Percentiles rank a stretch among this genome's conserved stretches.
phyloP scores from a whole-genome alignment of 441 rosid genomes.

The Syzygium syzygioides region DNA sequence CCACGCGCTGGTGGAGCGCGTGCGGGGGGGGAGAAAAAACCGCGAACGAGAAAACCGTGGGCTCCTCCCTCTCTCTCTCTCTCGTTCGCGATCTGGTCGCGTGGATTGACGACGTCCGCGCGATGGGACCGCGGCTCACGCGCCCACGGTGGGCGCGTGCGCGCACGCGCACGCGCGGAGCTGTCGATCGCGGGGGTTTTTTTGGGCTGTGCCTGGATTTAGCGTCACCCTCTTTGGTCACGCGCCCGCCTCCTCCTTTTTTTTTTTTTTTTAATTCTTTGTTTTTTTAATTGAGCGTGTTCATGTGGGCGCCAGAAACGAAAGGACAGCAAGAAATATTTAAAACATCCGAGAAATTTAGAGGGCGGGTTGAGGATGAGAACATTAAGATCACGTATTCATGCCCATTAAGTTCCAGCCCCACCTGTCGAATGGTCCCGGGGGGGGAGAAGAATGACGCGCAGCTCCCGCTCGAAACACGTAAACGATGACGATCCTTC shows the following conservation, averaged over 20 bases:
- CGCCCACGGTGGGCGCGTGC: not conserved
- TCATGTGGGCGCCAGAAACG: not conserved
- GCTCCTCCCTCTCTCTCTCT: not conserved
- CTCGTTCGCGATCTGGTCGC: not conserved
- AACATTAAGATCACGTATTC: not conserved
- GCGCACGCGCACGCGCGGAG: not conserved
- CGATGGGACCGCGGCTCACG: not conserved
- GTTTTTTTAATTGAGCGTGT: not conserved
- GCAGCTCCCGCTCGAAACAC: not conserved
- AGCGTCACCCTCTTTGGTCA: not conserved
- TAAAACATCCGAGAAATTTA: not conserved
- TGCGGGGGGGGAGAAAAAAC: not conserved
- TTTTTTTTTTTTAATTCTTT: no score
- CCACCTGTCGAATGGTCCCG: not conserved
- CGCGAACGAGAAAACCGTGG: not conserved
- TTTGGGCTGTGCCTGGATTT: not conserved
- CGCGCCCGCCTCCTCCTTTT: not conserved
- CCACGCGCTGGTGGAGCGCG: no score
- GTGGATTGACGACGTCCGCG: not conserved
- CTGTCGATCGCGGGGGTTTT: not conserved
- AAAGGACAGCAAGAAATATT: not conserved
- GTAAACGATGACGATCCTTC: fast-evolving
- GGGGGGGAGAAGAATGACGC: not conserved
- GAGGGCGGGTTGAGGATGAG: not conserved
- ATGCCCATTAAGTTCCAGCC: not conserved